Evolutionary conservation across 352 stramenopile species (phyloP).

Genomic region (Thraustochytrium sp.): DNA sequence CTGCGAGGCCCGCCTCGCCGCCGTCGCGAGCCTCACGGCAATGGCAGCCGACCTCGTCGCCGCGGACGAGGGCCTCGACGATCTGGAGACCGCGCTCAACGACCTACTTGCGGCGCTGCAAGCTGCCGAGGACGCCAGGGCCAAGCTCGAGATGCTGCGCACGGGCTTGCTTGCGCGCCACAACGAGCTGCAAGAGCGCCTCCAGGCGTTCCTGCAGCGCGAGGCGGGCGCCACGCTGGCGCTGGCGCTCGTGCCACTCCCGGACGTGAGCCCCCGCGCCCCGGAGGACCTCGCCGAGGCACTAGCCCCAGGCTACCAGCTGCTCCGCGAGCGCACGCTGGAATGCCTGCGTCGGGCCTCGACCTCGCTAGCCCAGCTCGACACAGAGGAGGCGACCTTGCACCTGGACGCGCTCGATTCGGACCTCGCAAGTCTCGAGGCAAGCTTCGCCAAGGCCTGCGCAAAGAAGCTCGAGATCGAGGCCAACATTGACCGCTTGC

Average conservation of each 20-base stretch:
- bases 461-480: neutral
- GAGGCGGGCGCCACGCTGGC: neutral
- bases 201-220: neutral
- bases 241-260: neutral
- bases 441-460: neutral
- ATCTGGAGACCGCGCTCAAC: neutral
- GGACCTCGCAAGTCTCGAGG: neutral
- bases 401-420: neutral
- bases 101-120: too few relatives aligned
- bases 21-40: neutral
- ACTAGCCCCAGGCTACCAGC: too few relatives aligned
- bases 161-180: too few relatives aligned
- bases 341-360: neutral
- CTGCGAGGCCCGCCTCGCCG: neutral
- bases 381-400: neutral
- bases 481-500: neutral
- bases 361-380: neutral
- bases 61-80: neutral
- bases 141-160: too few relatives aligned
- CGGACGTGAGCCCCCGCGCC: neutral
- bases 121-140: too few relatives aligned
- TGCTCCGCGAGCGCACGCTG: neutral
- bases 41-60: neutral
- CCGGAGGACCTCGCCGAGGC: neutral
- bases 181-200: too few relatives aligned